A percentile compares a stretch with the other conserved stretches of the same genome.
Conservation (phyloP, 257 asterid species). For the Pogostemon cablin region DNA sequence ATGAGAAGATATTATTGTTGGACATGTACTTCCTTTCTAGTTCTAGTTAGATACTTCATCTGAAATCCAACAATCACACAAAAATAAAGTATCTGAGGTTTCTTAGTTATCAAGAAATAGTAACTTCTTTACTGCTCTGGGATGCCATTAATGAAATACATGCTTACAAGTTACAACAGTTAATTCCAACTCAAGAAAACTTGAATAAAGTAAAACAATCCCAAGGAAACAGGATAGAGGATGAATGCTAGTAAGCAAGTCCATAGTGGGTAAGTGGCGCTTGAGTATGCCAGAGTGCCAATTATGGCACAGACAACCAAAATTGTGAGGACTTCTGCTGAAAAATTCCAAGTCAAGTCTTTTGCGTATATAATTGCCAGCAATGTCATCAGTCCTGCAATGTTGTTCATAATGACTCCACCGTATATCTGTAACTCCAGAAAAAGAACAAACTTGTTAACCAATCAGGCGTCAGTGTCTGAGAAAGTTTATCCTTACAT, state of each 20-base stretch:
- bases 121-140: not conserved
- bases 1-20: too few relatives aligned
- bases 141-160: not conserved
- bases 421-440: constrained; percentile 49
- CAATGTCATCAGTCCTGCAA: constrained; percentile 53
- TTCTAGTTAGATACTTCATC: too few relatives aligned
- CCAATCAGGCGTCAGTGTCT: not conserved
- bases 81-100: too few relatives aligned
- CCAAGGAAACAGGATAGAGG: constrained; percentile 57
- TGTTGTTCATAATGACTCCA: constrained; percentile 67
- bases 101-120: too few relatives aligned
- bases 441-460: not conserved
- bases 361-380: constrained; percentile 55
- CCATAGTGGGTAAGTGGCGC: constrained; percentile 52
- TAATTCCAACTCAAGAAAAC: constrained; percentile 42
- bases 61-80: too few relatives aligned
- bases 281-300: constrained; percentile 48
- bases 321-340: constrained; percentile 61
- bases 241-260: constrained; percentile 53
- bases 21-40: too few relatives aligned
- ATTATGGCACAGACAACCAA: constrained; percentile 46
- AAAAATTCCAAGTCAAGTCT: constrained; percentile 61
- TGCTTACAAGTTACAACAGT: not conserved
- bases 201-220: constrained; percentile 47
- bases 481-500: not conserved